Base-by-base conservation (phyloP, 371 early-diverging fungal genomes). In the Apophysomyces trapeziformis region DNA sequence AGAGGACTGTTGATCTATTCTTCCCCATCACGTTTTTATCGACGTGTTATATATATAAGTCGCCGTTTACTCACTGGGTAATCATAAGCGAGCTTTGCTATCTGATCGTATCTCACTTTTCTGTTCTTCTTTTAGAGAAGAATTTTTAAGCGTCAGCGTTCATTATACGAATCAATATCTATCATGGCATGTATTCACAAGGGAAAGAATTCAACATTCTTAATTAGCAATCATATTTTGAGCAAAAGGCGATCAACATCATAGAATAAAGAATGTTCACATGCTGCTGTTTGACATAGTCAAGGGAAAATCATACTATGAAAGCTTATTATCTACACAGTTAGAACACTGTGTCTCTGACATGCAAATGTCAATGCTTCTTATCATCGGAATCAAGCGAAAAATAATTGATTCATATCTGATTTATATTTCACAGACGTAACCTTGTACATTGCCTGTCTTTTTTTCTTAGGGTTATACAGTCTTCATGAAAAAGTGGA, bases 281-380 rank as follows among this genome's bases (percentile, higher is more conserved):
- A 50, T 50, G 54, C 5, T n/a, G 16, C 2, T 9, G 21, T 50
- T 26, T 18, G 16, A 21, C 2, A 9, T 21, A 26, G 6, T 26
- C 54, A 21, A 50, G 54, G 54, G 54, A 50, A 50, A 50, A 50
- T 50, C 54, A 50, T 50, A 26, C 16, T 21, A 8, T 50, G 54
- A 26, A 50, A 50, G 21, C 9, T 50, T 50, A 50, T 21, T 50
- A 26, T 50, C 21, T 9, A 50, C 7, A 21, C 21, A 26, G 54
- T 50, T 50, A 21, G 18, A 9, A 21, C 9, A 21, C 9, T 21
- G 21, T 21, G 21, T 5, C 21, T 8, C 32, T 50, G 54, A 50
- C 21, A 50, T 26, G 21, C 21, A 7, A 35, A 11, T 11, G 11
- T 47, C 5, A 18, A 26, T 50, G 54, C 21, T 50, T 50, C 54